phyloP scores from a whole-genome alignment of 208 protist genomes.

The Crithidia bombi region DNA sequence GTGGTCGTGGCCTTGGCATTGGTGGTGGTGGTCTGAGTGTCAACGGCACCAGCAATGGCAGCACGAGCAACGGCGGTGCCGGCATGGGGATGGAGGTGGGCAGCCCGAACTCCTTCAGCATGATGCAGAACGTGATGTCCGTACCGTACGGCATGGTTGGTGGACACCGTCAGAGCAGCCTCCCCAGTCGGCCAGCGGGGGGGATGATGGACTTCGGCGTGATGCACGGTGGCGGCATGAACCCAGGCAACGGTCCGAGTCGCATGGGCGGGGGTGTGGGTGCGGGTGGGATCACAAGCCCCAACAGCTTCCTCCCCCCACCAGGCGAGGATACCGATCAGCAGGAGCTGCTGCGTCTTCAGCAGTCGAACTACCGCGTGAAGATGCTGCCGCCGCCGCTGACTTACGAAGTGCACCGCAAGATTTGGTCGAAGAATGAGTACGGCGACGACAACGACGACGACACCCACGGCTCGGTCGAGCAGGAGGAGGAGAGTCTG shows the following conservation, averaged over 20 bases:
- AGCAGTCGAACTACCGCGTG: conserved; percentile 47
- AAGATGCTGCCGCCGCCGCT: conserved; percentile 60
- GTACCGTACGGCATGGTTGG: conserved; percentile 28
- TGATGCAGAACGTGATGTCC: conserved; percentile 32
- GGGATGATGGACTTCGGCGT: conserved; percentile 20
- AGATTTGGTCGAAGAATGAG: conserved; percentile 44
- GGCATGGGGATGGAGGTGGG: conserved; percentile 15
- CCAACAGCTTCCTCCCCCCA: conserved; percentile 35
- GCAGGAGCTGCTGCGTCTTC: conserved; percentile 40
- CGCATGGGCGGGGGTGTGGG: conserved; percentile 1
- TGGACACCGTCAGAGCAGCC: conserved; percentile 3
- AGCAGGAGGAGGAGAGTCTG: conserved; percentile 28
- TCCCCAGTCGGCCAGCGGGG: neutral
- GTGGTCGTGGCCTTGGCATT: conserved; percentile 2
- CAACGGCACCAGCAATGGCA: conserved; percentile 9
- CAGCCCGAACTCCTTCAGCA: conserved; percentile 25
- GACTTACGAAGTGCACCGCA: conserved; percentile 46
- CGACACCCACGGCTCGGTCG: conserved; percentile 16
- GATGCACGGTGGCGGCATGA: conserved; percentile 17
- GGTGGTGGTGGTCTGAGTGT: neutral
- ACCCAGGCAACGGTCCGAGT: conserved; percentile 1
- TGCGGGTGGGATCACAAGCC: conserved; percentile 15
- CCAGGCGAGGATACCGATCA: conserved; percentile 37
- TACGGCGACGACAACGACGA: conserved; percentile 42
- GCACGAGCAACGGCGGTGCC: neutral